A percentile compares a stretch with the other conserved stretches of the same genome.
Evolutionary conservation across 495 filamentous ascomycete species (phyloP).

Genomic region (Clavariopsis aquatica): DNA sequence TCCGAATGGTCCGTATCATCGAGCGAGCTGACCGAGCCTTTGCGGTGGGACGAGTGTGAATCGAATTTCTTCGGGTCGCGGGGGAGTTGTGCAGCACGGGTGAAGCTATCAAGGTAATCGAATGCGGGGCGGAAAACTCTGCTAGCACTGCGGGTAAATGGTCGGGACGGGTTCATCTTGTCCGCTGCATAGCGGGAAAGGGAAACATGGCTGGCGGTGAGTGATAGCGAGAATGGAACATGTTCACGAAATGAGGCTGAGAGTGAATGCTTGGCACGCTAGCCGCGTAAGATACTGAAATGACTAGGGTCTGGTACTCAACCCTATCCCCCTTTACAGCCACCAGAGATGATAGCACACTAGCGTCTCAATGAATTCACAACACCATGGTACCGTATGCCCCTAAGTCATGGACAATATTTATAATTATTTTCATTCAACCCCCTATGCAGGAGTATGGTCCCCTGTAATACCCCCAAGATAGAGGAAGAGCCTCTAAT

Average conservation of each 20-base stretch:
- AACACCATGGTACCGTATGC: too few species aligned
- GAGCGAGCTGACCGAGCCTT: conserved; percentile 23
- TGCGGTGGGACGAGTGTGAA: conserved; percentile 26
- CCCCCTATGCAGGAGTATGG: too few species aligned
- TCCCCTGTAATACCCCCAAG: too few species aligned
- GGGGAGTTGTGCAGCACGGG: conserved; percentile 14
- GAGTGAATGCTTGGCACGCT: not conserved
- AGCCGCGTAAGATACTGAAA: not conserved
- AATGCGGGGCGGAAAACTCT: conserved; percentile 45
- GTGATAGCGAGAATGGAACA: not conserved
- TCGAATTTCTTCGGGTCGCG: conserved; percentile 23
- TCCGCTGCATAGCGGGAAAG: conserved; percentile 6
- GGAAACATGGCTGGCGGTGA: not conserved
- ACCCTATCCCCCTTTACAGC: too few species aligned
- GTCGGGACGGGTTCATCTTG: conserved; percentile 35
- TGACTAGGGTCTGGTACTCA: not conserved
- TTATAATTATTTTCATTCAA: too few species aligned
- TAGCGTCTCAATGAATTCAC: too few species aligned
- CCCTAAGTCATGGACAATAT: too few species aligned
- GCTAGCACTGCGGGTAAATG: conserved; percentile 31
- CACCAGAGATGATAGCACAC: too few species aligned
- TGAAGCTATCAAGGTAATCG: conserved; percentile 44
- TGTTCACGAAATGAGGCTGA: not conserved
- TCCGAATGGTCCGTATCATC: conserved; percentile 37
- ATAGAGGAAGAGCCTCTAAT: too few species aligned